Base-by-base conservation (phyloP, 257 asterid genomes). In the Fraxinus pennsylvanica region DNA sequence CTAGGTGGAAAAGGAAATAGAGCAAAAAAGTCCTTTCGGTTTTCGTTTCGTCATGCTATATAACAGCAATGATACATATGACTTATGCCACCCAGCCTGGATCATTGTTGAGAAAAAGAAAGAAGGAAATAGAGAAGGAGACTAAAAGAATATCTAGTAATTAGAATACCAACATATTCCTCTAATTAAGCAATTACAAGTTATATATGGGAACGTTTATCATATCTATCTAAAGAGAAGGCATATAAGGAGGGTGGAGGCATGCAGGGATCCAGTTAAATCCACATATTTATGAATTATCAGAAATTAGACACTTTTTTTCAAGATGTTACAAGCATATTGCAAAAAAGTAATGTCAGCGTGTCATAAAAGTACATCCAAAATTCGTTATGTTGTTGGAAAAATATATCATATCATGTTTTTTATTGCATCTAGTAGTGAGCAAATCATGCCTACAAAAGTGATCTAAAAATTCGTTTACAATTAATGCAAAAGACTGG, bases 301-400 rank as follows among this genome's bases (percentile, higher is more conserved):
- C 30, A 57, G 67, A 57, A 57, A 57, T 9, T n/a, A 57, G 22
- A n/a, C 67, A 57, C 5, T n/a, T 2, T n/a, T 57, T 57, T 57
- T 57, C 67, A 59, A 59, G 67, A n/a, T 21, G 15, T 59, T 59
- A 59, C 30, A 59, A 10, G 9, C 67, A 12, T 59, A 9, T 22
- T 21, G 30, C 29, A n/a, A 14, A 21, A 59, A 59, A 59, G 29
- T 59, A 59, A 59, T 6, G 14, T 21, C 30, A 59, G 14, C 8
- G 17, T 32, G 22, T 74, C 19, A 41, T 5, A 19, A 50, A 43
- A 76, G 76, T 68, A 29, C 12, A 73, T 74, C 36, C 76, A 72
- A 43, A 54, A 66, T 25, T 27, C 2, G 0, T 27, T 25, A 12
- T 9, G 36, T 61, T 52, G 69, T 10, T 4, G 13, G 25, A 8